These are phyloP conservation scores for Mucor circinelloides DNA, from an alignment of 371 early-diverging fungal species.

Conservation along the genomic window DNA sequence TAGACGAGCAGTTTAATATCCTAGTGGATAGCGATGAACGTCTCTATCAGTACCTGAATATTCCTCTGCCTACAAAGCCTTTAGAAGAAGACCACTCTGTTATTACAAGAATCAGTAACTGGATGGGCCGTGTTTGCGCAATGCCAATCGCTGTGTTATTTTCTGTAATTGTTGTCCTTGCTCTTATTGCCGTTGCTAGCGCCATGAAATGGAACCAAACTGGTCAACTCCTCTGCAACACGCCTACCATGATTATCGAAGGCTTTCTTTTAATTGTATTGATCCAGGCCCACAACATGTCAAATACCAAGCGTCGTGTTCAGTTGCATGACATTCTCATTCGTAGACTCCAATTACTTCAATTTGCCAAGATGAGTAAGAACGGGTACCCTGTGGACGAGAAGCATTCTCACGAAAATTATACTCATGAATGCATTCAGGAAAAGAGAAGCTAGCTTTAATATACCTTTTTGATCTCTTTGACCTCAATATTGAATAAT, in stretches of 20 bases:
- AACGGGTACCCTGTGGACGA: too few species aligned
- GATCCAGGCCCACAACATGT: constrained; percentile 24
- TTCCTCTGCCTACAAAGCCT: neutral
- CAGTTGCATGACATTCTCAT: constrained; percentile 21
- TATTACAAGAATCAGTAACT: constrained; percentile 1
- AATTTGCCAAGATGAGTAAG: neutral
- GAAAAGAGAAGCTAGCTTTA: too few species aligned
- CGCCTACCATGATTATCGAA: constrained; percentile 30
- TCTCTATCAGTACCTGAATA: constrained; percentile 13
- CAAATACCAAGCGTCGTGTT: constrained; percentile 15
- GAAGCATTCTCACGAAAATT: too few species aligned
- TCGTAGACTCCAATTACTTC: constrained; percentile 12
- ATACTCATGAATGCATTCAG: too few species aligned
- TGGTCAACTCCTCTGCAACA: constrained; percentile 24
- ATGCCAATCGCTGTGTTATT: constrained; percentile 11
- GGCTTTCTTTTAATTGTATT: constrained; percentile 27
- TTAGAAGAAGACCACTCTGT: neutral
- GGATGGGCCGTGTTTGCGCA: constrained; percentile 19
- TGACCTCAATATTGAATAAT: too few species aligned
- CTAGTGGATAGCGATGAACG: constrained; percentile 7
- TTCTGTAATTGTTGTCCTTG: constrained; percentile 9
- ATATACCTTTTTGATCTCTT: too few species aligned
- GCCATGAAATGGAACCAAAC: constrained; percentile 22
- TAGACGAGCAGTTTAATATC: constrained; percentile 18
- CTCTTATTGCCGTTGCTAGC: constrained; percentile 20